Base-by-base conservation (phyloP, 352 stramenopile species). In the Pythium inflatum region DNA sequence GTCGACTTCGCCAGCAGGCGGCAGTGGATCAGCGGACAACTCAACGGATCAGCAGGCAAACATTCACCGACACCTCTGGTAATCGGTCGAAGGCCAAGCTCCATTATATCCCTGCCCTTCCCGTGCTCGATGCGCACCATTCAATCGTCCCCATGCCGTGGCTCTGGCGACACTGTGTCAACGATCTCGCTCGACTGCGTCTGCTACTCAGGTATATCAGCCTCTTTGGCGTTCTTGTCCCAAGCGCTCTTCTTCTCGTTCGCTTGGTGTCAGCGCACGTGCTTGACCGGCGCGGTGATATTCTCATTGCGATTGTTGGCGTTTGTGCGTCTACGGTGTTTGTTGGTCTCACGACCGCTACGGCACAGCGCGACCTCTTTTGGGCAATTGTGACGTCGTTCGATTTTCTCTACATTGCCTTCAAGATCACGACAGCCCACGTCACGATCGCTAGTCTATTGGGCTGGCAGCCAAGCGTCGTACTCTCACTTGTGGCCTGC, bases 361-460 rank as follows among this genome's bases (percentile, higher is more conserved):
- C 18, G 5, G 28, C 53, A 27, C 48, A 83, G 11, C 74, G 70
- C 0, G n/a, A 83, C 6, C 41, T 85, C 8, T 56, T 85, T 1
- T 33, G 48, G 16, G 24, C 68, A 7, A 55, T 83, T 13, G 22
- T 69, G 24, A 71, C 58, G 18, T 85, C 45, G 11, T 62, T 62
- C 38, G 55, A 51, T 18, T 51, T 48, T 24, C 22, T 27, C 5
- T 66, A 45, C 45, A 57, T 57, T 20, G 43, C 20, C 25, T 28
- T 24, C 7, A n/a, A 66, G 12, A 20, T 43, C n/a, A 25, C n/a
- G 14, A 25, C 49, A 4, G 31, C 30, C 8, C 36, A 57, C 20
- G 2, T 58, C 1, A 25, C 45, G 30, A 9, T 66, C 22, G 43
- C 49, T n/a, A 45, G 43, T 20, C n/a, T n/a, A n/a, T n/a, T n/a